Evolutionary conservation across 768 basidiomycete species (phyloP).

Genomic region (Holtermanniella nyarrowii): DNA sequence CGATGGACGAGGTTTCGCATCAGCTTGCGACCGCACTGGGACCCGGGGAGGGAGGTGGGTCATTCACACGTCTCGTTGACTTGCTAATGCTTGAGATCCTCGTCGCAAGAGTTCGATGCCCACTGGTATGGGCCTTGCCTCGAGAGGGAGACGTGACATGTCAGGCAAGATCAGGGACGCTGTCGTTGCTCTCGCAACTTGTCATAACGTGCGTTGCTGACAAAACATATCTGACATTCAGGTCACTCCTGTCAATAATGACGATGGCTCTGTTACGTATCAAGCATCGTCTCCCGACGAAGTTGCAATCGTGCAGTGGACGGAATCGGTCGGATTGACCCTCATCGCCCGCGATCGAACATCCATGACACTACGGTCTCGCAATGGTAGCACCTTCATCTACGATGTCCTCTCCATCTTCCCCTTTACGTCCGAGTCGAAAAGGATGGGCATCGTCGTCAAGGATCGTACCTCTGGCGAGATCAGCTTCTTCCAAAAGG

Average conservation of each 20-base stretch:
- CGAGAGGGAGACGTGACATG: conserved; percentile 84
- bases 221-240: conserved; percentile 32
- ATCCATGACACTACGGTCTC: conserved; percentile 70
- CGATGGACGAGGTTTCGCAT: conserved; percentile 98
- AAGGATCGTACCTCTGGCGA: conserved; percentile 66
- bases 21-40: conserved; percentile 82
- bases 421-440: conserved; percentile 96
- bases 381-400: conserved; percentile 52
- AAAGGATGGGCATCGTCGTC: conserved; percentile 97
- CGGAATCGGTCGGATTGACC: conserved; percentile 83
- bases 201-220: conserved; percentile 68
- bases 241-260: conserved; percentile 92
- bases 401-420: conserved; percentile 91
- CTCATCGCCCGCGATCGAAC: conserved; percentile 82
- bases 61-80: background rate
- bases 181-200: conserved; percentile 82
- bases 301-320: conserved; percentile 97
- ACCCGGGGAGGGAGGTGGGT: conserved; percentile 48
- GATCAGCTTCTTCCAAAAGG: conserved; percentile 86
- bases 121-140: conserved; percentile 73
- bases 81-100: conserved; percentile 1
- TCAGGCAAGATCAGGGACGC: conserved; percentile 85
- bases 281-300: conserved; percentile 99
- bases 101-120: conserved; percentile 49
- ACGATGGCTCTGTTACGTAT: conserved; percentile 89